Evolutionary conservation across 2,329 filamentous ascomycete genomes (phyloP), one percentile per base, ranked within the genome.

Genomic region (Fusarium pilosicola): DNA sequence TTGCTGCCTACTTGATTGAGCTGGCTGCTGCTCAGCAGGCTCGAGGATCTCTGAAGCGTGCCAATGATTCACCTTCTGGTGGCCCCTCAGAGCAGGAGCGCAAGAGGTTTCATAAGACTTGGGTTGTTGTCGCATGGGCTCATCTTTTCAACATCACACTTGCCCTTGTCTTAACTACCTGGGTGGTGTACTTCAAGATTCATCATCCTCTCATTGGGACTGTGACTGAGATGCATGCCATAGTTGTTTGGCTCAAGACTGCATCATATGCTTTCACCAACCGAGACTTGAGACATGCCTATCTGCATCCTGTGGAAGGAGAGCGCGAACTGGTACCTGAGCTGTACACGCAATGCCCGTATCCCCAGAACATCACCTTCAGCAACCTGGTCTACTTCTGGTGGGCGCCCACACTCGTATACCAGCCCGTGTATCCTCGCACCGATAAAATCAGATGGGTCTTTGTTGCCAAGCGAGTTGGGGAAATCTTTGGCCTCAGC

Each of bases 241-340:
- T 98, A 78, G 93, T 98, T 62, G 95, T 98, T 57, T 98, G 95
- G 92, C 89, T 99, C 78, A 99, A 99, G 86, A 95, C 93, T 38
- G 94, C 94, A 73, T 98, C 95, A 1, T 99, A 98, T 80, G 96
- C 96, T 30, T 93, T 98, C 78, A 98, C 96, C 32, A 99, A 99
- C 82, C 92, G 96, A 73, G 96, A 99, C 81, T 89, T 99, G 39
- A 93, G 96, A 45, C 94, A 97, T 80, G 94, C 96, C 24, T 94
- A 94, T 80, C 88, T 98, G 28, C 93, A 97, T 79, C 93, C 94
- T 5, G 85, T 87, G 46, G 87, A 88, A 62, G 88, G 89, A 69
- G 90, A 93, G 63, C 88, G 89, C 65, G 90, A 93, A 65, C 88
- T 92, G 57, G 85, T 98, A 8, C 96, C 96, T 2, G 91, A 94